Evolutionary conservation across 2,329 filamentous ascomycete genomes (phyloP).

Genomic region (Fusarium palustre): DNA sequence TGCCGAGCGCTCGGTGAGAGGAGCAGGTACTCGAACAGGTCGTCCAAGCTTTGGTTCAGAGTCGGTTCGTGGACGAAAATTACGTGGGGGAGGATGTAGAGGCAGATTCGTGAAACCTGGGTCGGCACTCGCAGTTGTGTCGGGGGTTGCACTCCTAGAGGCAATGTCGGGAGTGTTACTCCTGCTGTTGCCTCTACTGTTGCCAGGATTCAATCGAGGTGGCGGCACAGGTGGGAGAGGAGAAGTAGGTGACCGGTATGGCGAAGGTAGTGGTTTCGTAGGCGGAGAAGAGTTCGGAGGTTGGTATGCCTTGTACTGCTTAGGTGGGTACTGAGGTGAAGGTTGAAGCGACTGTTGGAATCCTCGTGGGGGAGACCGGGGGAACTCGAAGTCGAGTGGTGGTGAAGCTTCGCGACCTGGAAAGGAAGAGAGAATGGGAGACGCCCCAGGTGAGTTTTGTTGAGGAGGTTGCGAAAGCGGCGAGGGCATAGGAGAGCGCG

Average conservation of each 20-base stretch:
- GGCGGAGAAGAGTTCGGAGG: conserved; percentile 29
- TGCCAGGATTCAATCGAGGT: conserved; percentile 23
- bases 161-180: conserved; percentile 2
- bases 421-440: conserved; percentile 26
- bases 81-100: conserved; percentile 45
- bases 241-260: conserved; percentile 26
- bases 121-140: conserved; percentile 1
- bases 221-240: conserved; percentile 35
- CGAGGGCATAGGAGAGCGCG: conserved; percentile 33
- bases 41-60: conserved; percentile 42
- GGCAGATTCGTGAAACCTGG: conserved; percentile 40
- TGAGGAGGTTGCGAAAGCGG: conserved; percentile 39
- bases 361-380: conserved; percentile 10
- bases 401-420: conserved; percentile 11
- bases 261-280: conserved; percentile 29
- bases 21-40: conserved; percentile 42
- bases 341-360: conserved; percentile 9
- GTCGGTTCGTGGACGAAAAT: conserved; percentile 46
- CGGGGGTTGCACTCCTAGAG: conserved; percentile 1
- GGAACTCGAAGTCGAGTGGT: conserved; percentile 2
- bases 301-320: conserved; percentile 35
- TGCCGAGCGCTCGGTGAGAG: conserved; percentile 33
- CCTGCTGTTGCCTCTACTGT: not conserved
- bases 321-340: conserved; percentile 16
- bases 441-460: conserved; percentile 28